A percentile compares a stretch with the other conserved stretches of the same genome.
phyloP scores from a whole-genome alignment of 176 grass and related monocot species.

The Lolium multiflorum region DNA sequence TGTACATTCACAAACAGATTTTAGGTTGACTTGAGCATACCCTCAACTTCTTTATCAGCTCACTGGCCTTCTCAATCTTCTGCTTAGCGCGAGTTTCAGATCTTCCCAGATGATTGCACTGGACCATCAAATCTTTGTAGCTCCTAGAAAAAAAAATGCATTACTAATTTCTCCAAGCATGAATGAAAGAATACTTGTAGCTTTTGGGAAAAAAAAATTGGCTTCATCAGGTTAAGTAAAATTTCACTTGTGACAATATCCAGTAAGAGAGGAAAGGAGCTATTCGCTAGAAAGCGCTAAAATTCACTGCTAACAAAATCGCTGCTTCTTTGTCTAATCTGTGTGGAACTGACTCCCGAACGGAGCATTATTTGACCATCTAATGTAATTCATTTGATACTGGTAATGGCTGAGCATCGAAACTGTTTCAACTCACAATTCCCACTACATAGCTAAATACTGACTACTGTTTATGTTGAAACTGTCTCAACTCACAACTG shows the following conservation, averaged over 20 bases:
- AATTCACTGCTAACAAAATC: background rate
- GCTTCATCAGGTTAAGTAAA: background rate
- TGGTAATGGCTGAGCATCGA: background rate
- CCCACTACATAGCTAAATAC: slow-evolving; percentile 15
- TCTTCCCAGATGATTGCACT: slow-evolving; percentile 90
- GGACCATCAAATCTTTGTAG: slow-evolving; percentile 91
- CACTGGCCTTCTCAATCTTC: slow-evolving; percentile 81
- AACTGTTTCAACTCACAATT: background rate
- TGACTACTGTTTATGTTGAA: background rate
- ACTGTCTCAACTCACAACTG: background rate
- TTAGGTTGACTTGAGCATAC: slow-evolving; percentile 35
- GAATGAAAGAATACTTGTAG: background rate
- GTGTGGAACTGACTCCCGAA: slow-evolving; percentile 9
- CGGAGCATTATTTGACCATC: background rate
- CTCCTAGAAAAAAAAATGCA: slow-evolving; percentile 53
- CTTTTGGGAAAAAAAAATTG: background rate
- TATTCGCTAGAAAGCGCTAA: background rate
- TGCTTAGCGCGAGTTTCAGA: slow-evolving; percentile 65
- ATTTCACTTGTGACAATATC: background rate
- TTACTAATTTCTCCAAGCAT: slow-evolving; percentile 20
- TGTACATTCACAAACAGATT: background rate
- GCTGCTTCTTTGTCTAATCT: background rate
- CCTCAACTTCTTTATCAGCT: slow-evolving; percentile 78
- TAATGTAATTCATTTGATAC: background rate
- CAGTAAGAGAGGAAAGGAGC: background rate